Evolutionary conservation across 495 filamentous ascomycete genomes (phyloP).

Genomic region (Aspergillus kassunensis): DNA sequence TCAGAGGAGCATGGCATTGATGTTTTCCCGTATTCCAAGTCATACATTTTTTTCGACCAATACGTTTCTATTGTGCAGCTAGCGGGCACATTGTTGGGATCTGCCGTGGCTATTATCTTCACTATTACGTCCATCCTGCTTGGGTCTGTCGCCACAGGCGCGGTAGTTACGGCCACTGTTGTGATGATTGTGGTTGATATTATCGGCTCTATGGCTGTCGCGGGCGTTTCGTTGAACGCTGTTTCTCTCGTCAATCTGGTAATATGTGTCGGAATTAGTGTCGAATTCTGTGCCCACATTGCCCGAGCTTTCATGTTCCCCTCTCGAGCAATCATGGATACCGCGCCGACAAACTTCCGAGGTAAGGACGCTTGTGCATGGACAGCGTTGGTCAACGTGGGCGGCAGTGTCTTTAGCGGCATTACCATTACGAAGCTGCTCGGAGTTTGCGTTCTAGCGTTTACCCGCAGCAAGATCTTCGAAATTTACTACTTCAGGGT

Average conservation of each 20-base stretch:
- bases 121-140: slow-evolving; percentile 71
- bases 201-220: slow-evolving; percentile 87
- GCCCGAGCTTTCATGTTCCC: slow-evolving; percentile 97
- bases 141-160: slow-evolving; percentile 76
- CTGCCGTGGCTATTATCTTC: slow-evolving; percentile 79
- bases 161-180: slow-evolving; percentile 79
- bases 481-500: slow-evolving; percentile 99
- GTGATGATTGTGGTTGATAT: slow-evolving; percentile 94
- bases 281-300: slow-evolving; percentile 97
- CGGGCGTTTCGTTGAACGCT: slow-evolving; percentile 88
- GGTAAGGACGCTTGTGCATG: slow-evolving; percentile 82
- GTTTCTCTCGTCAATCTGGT: slow-evolving; percentile 95
- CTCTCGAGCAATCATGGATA: slow-evolving; percentile 67
- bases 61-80: slow-evolving; percentile 80
- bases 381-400: slow-evolving; percentile 90
- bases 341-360: slow-evolving; percentile 58
- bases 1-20: slow-evolving; percentile 62
- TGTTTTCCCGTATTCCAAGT: slow-evolving; percentile 92
- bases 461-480: slow-evolving; percentile 96
- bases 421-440: slow-evolving; percentile 95
- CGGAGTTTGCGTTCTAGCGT: slow-evolving; percentile 88
- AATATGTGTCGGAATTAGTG: slow-evolving; percentile 91
- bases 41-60: slow-evolving; percentile 99
- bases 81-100: slow-evolving; percentile 72
- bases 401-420: slow-evolving; percentile 87